Conservation (phyloP, 352 stramenopile species). For the Pythium coloratum region DNA sequence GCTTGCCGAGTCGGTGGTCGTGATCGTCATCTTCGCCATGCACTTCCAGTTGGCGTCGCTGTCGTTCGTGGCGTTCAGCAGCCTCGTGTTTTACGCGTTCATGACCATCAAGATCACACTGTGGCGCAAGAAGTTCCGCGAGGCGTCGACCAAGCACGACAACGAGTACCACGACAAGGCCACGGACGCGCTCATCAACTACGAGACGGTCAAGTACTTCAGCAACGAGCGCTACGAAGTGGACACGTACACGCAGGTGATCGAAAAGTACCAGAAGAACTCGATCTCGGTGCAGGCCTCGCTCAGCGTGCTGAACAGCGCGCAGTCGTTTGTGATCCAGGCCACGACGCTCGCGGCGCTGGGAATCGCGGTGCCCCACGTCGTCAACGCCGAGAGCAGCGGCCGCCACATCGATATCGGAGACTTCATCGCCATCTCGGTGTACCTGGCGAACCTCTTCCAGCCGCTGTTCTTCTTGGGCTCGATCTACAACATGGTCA, state of each 20-base stretch:
- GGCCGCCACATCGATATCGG: constrained; percentile 88
- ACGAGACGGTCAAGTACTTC: constrained; percentile 99
- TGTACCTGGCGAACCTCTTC: constrained; percentile 97
- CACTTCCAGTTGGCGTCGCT: constrained; percentile 94
- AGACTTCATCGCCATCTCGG: constrained; percentile 95
- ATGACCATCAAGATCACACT: constrained; percentile 97
- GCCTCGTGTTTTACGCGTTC: constrained; percentile 94
- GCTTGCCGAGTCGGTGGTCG: constrained; percentile 94
- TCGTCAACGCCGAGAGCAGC: constrained; percentile 45
- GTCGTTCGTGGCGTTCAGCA: constrained; percentile 93
- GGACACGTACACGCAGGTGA: constrained; percentile 89
- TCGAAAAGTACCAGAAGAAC: constrained; percentile 93
- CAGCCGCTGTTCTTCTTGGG: constrained; percentile 97
- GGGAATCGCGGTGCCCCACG: constrained; percentile 64
- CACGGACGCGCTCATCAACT: constrained; percentile 97
- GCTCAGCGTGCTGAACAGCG: constrained; percentile 94
- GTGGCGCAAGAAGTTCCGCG: constrained; percentile 98
- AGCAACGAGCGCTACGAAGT: constrained; percentile 94
- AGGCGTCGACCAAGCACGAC: constrained; percentile 92
- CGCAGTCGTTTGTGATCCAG: constrained; percentile 89
- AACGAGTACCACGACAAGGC: constrained; percentile 98
- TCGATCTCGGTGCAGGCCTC: constrained; percentile 93
- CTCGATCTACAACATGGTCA: constrained; percentile 88
- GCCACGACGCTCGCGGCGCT: constrained; percentile 63
- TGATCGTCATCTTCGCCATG: constrained; percentile 89